phyloP scores from a whole-genome alignment of 371 early-diverging fungal genomes.

The Syncephalastrum racemosum region DNA sequence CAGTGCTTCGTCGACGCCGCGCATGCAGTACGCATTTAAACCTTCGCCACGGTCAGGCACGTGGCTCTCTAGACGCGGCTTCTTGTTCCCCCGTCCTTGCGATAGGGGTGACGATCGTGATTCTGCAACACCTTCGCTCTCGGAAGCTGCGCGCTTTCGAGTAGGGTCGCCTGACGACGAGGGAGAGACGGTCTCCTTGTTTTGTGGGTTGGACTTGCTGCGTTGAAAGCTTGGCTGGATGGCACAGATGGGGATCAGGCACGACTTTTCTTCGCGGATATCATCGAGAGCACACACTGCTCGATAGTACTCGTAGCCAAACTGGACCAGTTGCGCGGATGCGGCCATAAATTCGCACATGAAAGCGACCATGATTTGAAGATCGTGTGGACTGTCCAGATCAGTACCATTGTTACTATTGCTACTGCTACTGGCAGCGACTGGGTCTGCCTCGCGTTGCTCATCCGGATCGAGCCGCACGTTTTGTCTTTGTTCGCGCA shows the following conservation, averaged over 20 bases:
- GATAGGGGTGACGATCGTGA: not conserved
- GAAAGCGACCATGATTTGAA: constrained; percentile 23
- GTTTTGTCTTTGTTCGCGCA: constrained; percentile 34
- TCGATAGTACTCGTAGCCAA: constrained; percentile 40
- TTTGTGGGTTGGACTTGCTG: not conserved
- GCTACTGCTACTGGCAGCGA: not conserved
- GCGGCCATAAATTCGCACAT: constrained; percentile 50
- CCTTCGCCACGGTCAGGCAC: constrained; percentile 28
- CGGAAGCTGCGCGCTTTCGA: constrained; percentile 7
- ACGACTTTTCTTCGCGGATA: constrained; percentile 31
- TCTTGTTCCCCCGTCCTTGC: constrained; percentile 13
- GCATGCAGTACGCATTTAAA: constrained; percentile 37
- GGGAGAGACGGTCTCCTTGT: not conserved
- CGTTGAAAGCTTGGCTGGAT: constrained; percentile 24
- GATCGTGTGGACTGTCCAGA: constrained; percentile 8
- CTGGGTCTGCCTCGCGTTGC: not conserved
- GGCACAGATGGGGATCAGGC: constrained; percentile 46
- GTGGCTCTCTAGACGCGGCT: constrained; percentile 11
- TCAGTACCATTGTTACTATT: not conserved
- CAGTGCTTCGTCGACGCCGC: constrained; percentile 43
- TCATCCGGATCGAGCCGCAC: constrained; percentile 31
- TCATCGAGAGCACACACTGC: constrained; percentile 39
- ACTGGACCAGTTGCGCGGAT: constrained; percentile 38
- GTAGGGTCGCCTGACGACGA: not conserved
- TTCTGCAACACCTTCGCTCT: not conserved